These are phyloP conservation scores for Cenchrus fungigraminus DNA, from an alignment of 176 grass and related monocot genomes.

Conservation along the genomic window DNA sequence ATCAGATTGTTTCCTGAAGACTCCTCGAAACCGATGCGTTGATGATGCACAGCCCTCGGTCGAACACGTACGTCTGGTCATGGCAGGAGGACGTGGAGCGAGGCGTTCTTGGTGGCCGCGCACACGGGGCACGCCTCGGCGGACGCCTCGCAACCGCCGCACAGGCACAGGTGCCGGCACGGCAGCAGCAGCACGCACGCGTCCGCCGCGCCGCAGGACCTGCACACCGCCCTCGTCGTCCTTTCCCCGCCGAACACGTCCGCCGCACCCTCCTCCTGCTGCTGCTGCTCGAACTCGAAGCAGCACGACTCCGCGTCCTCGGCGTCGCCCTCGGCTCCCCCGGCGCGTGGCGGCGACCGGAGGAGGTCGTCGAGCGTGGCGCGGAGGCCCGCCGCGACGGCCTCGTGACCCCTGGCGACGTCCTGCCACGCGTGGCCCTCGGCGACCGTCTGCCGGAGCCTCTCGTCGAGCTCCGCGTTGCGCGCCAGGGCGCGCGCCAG, in stretches of 20 bases:
- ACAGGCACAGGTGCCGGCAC: slow-evolving; percentile 79
- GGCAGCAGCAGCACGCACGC: slow-evolving; percentile 69
- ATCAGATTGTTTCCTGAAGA: no score
- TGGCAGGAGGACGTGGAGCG: slow-evolving; percentile 26
- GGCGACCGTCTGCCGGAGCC: slow-evolving; percentile 45
- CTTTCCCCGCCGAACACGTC: not conserved
- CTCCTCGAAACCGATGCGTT: no score
- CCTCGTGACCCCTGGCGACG: slow-evolving; percentile 60
- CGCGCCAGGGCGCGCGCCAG: slow-evolving; percentile 34
- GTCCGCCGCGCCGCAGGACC: slow-evolving; percentile 47
- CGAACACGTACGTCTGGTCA: not conserved
- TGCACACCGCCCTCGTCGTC: slow-evolving; percentile 30
- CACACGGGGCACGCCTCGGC: slow-evolving; percentile 23
- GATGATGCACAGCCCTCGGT: not conserved
- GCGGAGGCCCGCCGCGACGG: slow-evolving; percentile 54
- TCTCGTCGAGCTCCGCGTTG: slow-evolving; percentile 62
- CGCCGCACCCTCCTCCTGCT: not conserved
- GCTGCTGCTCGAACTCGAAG: slow-evolving; percentile 44
- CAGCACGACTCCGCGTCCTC: slow-evolving; percentile 82
- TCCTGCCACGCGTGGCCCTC: slow-evolving; percentile 65
- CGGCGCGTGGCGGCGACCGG: not conserved
- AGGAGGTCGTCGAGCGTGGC: slow-evolving; percentile 52
- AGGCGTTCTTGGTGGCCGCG: slow-evolving; percentile 10
- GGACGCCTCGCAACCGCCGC: slow-evolving; percentile 28
- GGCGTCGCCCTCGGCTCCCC: not conserved